phyloP scores from a whole-genome alignment of 805 yeast genomes.

The Suhomyces xylopsoci region DNA sequence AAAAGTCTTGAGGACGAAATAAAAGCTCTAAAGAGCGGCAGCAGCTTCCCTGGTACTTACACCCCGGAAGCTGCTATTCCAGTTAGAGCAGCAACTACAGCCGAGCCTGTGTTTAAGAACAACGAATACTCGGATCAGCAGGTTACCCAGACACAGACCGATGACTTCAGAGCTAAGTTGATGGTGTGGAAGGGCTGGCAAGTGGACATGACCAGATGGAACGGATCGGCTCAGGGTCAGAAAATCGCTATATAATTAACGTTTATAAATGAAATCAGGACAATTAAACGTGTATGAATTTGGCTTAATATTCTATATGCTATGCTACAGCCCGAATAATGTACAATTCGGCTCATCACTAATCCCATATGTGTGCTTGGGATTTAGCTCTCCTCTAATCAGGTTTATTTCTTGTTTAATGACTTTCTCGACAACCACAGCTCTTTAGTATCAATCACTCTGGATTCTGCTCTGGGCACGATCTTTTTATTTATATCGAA shows the following conservation, averaged over 20 bases:
- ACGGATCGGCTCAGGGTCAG: neutral
- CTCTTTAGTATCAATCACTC: slow-evolving; percentile 28
- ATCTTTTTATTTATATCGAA: slow-evolving; percentile 19
- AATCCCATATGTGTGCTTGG: no score
- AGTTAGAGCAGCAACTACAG: slow-evolving; percentile 16
- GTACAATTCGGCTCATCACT: neutral
- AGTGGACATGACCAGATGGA: slow-evolving; percentile 69
- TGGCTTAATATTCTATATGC: neutral
- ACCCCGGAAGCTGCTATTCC: slow-evolving; percentile 3
- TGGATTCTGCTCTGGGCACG: slow-evolving; percentile 37
- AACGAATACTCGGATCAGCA: slow-evolving; percentile 31
- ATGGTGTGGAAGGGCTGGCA: slow-evolving; percentile 82
- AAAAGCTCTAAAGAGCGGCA: slow-evolving; percentile 8
- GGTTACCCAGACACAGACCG: slow-evolving; percentile 26
- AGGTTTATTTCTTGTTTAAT: slow-evolving; percentile 26
- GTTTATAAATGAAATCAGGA: neutral
- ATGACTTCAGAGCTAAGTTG: slow-evolving; percentile 55
- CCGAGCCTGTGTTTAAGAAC: slow-evolving; percentile 26
- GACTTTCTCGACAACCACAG: slow-evolving; percentile 43
- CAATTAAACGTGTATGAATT: neutral
- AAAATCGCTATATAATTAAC: neutral
- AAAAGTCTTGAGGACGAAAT: slow-evolving; percentile 26
- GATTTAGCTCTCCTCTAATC: neutral
- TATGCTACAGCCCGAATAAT: neutral
- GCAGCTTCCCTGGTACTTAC: slow-evolving; percentile 2